A percentile compares a stretch with the other conserved stretches of the same genome.
Evolutionary conservation across 2,329 filamentous ascomycete genomes (phyloP).

Genomic region (Septoria petroselini): DNA sequence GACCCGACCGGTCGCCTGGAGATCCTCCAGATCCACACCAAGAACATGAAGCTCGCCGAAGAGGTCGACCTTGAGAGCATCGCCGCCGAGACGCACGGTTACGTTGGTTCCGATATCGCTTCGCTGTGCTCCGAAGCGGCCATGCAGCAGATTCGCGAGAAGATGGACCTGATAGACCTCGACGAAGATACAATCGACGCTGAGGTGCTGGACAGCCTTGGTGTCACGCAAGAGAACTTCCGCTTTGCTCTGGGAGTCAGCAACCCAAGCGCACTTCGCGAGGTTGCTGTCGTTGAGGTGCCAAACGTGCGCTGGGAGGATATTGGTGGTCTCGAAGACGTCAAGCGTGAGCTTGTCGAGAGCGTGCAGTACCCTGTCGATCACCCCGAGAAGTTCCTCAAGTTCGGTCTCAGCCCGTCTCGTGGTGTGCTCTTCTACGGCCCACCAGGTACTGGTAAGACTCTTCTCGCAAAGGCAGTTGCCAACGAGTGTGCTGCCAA

Average conservation of each 20-base stretch:
- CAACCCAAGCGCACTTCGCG: slow-evolving; percentile 96
- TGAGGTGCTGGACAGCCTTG: slow-evolving; percentile 94
- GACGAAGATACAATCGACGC: slow-evolving; percentile 99
- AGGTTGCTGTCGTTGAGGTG: slow-evolving; percentile 98
- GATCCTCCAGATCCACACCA: slow-evolving; percentile 98
- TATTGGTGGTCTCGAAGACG: slow-evolving; percentile 94
- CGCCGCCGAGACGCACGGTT: slow-evolving; percentile 96
- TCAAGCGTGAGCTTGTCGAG: slow-evolving; percentile 99
- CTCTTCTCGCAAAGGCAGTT: slow-evolving; percentile 97
- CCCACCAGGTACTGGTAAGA: slow-evolving; percentile 99
- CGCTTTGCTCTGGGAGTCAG: slow-evolving; percentile 95
- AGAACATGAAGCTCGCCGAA: slow-evolving; percentile 99
- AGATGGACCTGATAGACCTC: slow-evolving; percentile 99
- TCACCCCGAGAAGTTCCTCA: slow-evolving; percentile 99
- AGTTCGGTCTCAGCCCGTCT: slow-evolving; percentile 96
- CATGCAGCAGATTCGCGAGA: slow-evolving; percentile 99
- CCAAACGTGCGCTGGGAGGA: slow-evolving; percentile 99
- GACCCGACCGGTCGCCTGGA: slow-evolving; percentile 97
- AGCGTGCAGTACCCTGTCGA: slow-evolving; percentile 98
- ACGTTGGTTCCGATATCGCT: slow-evolving; percentile 96
- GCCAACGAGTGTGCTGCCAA: slow-evolving; percentile 99
- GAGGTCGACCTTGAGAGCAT: slow-evolving; percentile 97
- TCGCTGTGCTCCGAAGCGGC: slow-evolving; percentile 98
- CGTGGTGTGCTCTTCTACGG: slow-evolving; percentile 99
- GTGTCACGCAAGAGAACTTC: slow-evolving; percentile 99